Percentiles rank a stretch among this genome's conserved stretches.
Conservation (phyloP, 768 basidiomycete genomes). For the Paxillus involutus region DNA sequence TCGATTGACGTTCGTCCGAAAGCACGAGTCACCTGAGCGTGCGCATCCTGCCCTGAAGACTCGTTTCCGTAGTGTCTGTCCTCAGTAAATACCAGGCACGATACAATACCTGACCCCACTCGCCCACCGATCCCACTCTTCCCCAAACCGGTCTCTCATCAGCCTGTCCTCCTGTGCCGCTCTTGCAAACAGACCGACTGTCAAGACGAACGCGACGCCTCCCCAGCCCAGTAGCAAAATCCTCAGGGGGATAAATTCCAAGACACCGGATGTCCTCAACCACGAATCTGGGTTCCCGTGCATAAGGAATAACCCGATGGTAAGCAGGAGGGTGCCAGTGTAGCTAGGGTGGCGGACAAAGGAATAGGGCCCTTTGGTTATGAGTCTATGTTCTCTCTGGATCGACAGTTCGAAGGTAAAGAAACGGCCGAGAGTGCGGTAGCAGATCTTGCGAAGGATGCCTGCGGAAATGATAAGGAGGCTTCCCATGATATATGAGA, state of each 20-base stretch:
- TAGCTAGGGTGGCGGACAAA: constrained; percentile 47
- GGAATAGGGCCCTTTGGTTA: constrained; percentile 44
- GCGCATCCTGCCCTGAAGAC: too few relatives aligned
- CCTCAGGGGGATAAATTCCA: not conserved
- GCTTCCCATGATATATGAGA: constrained; percentile 12
- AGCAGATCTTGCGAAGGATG: constrained; percentile 26
- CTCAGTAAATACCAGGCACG: constrained; percentile 31
- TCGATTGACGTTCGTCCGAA: too few relatives aligned
- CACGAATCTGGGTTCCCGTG: constrained; percentile 6
- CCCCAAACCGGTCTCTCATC: constrained; percentile 27
- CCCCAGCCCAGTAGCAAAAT: not conserved
- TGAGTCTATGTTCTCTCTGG: constrained; percentile 38
- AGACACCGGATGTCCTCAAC: not conserved
- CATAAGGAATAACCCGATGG: constrained; percentile 1
- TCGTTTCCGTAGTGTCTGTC: too few relatives aligned
- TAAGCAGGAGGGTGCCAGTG: constrained; percentile 25
- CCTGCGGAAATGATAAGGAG: constrained; percentile 18
- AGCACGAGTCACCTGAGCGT: too few relatives aligned
- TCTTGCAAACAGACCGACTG: not conserved
- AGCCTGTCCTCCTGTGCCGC: constrained; percentile 27
- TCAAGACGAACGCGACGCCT: not conserved
- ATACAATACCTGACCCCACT: constrained; percentile 27
- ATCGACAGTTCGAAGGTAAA: constrained; percentile 47
- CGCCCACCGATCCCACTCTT: constrained; percentile 35
- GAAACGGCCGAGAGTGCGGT: constrained; percentile 36